Evolutionary conservation across 2,329 filamentous ascomycete species (phyloP), one percentile per base, ranked within the genome.

Genomic region (Hypoxylon sp.): DNA sequence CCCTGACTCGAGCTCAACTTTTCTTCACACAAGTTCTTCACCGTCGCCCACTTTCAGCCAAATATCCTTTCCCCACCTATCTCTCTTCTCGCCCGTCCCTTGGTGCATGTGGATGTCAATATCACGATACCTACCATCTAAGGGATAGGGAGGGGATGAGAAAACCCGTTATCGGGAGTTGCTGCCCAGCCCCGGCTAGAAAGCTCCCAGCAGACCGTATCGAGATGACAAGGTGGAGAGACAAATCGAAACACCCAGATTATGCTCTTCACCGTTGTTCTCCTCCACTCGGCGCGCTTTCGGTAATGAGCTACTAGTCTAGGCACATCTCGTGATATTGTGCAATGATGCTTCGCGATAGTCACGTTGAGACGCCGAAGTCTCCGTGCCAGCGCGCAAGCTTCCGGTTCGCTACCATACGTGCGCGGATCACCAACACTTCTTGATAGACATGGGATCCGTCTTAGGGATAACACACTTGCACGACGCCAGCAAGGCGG

Each of bases 241-340:
- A 14, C 25, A 46, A 25, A 54, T 48, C 51, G 46, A 63, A 62
- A 12, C n/a, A 69, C 43, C 61, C 51, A 62, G 57, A 62, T 62
- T 63, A 39, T 32, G 50, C 29, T 50, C 55, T 54, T 68, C 67
- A 65, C 61, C 67, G 67, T 61, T 61, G n/a, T 63, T 58, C 51
- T 62, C 51, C 58, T 55, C 67, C 67, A 68, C 54, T 70, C 67
- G 65, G 64, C 56, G 67, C 56, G 58, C 34, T 70, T 65, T 70
- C 67, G 67, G 67, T 67, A 68, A 68, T 68, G 61, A 68, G 61
- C 32, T 54, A 23, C 47, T 53, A 65, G 58, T 43, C 61, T 61
- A 63, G 65, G 47, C 56, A 61, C 51, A 68, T 67, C 64, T 65
- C 61, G 67, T 70, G 67, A 70, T 70, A 65, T 70, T 68, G 67